Percentiles rank a stretch among this genome's conserved stretches.
These are phyloP conservation scores for Plasmodium gaboni DNA, from an alignment of 169 alveolate species.

Conservation along the genomic window DNA sequence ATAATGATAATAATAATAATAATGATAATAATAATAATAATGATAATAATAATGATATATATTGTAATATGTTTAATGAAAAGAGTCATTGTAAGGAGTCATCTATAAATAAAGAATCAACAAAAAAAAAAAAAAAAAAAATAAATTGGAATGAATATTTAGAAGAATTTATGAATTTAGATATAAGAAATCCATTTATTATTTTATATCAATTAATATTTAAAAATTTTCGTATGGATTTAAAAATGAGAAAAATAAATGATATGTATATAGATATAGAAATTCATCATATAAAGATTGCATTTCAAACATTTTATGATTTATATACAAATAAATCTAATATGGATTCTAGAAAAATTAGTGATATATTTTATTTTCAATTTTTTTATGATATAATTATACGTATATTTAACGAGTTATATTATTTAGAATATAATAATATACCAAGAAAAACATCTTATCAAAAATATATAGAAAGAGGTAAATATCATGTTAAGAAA, in stretches of 20 bases:
- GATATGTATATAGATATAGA: conserved; percentile 46
- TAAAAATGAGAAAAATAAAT: conserved; percentile 1
- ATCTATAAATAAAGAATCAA: neutral
- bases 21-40: neutral
- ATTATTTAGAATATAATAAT: conserved; percentile 49
- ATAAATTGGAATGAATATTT: conserved; percentile 50
- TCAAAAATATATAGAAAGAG: conserved; percentile 39
- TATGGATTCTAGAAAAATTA: conserved; percentile 30
- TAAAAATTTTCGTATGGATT: conserved; percentile 35
- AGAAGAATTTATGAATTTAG: conserved; percentile 16
- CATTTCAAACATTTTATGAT: conserved; percentile 7
- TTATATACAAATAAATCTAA: conserved; percentile 12
- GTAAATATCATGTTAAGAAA: conserved; percentile 49
- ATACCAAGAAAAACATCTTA: conserved; percentile 63
- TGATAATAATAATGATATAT: neutral
- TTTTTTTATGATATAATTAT: conserved; percentile 47
- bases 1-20: neutral
- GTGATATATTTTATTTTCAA: conserved; percentile 34
- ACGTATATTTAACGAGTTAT: conserved; percentile 60
- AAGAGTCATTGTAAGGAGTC: neutral
- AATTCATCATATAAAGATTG: conserved; percentile 38
- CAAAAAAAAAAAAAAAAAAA: neutral
- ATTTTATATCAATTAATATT: conserved; percentile 52
- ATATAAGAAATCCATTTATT: conserved; percentile 32
- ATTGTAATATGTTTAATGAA: neutral